phyloP scores from a whole-genome alignment of 345 rosid genomes.

The Salix arbutifolia region DNA sequence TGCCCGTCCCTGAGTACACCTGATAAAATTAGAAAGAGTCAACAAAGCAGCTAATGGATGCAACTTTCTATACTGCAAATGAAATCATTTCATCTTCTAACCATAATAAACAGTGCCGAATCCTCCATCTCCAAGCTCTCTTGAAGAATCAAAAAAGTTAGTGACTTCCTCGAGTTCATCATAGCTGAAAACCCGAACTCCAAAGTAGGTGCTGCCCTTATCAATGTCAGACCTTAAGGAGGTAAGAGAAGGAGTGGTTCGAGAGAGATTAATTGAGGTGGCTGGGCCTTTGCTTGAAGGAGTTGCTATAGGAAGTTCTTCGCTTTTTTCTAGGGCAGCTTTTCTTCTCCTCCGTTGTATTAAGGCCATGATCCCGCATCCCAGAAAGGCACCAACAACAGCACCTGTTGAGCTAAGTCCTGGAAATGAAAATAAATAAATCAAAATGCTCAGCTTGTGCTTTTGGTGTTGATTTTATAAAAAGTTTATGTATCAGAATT shows the following conservation, averaged over 20 bases:
- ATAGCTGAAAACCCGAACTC: conserved; percentile 65
- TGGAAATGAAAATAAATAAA: conserved; percentile 12
- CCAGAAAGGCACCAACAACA: conserved; percentile 10
- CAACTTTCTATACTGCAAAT: too few species aligned
- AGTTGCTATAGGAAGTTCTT: conserved; percentile 31
- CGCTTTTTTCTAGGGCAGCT: conserved; percentile 29
- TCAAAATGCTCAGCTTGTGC: not conserved
- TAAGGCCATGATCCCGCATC: conserved; percentile 15
- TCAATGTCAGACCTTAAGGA: conserved; percentile 42
- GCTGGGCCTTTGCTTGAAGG: conserved; percentile 44
- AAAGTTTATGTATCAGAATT: not conserved
- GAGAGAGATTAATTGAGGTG: conserved; percentile 41
- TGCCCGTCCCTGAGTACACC: too few species aligned
- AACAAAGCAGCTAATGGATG: too few species aligned
- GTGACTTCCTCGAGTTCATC: conserved; percentile 80
- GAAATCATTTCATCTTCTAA: too few species aligned
- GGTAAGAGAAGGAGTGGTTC: conserved; percentile 43
- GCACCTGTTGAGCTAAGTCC: conserved; percentile 39
- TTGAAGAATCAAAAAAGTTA: conserved; percentile 56
- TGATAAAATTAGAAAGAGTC: too few species aligned
- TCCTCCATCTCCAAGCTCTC: conserved; percentile 87
- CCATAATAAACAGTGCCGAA: conserved; percentile 74
- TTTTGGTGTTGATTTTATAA: not conserved
- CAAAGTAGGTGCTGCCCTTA: conserved; percentile 57
- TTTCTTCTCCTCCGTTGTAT: conserved; percentile 32